Base-by-base conservation (phyloP, 2,329 filamentous ascomycete species). In the Tolypocladium sp. region DNA sequence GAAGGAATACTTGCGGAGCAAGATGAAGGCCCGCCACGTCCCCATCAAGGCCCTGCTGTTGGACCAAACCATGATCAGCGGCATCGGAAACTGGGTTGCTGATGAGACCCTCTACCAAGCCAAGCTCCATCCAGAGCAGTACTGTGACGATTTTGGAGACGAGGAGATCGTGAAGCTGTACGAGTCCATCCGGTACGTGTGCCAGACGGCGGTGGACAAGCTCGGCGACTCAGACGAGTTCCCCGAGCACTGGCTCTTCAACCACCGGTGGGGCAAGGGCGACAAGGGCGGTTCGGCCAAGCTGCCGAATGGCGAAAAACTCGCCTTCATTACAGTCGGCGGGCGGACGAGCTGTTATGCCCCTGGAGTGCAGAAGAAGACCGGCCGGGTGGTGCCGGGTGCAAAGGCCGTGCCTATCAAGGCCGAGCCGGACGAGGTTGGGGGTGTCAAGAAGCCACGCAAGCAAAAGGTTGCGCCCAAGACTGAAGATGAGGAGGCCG, bases 31-130 rank as follows among this genome's bases (percentile, higher is more conserved):
- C 59, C 92, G 93, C 58, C 90, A 85, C 66, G 90, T 97, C 0
- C 92, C 93, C 0, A 83, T 97, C 63, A 97, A 97, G 71, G 90
- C 92, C 0, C 79, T 97, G 25, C 77, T 99, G 15, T 80, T 97
- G 4, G 91, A 97, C 69, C 94, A 99, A 73, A 82, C 85, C 22
- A 89, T 89, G 70, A 89, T 97, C 62, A 94, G 90, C 67, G 94
- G 94, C 9, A 90, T 99, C 62, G 94, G 94, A 0, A 97, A 97
- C 70, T 99, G 93, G 93, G 93, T 99, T 58, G 92, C 88, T 1
- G 94, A 99, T 69, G 94, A 99, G 72, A 87, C 96, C 8, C 78
- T 99, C 57, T 99, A 92, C 68, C 88, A 97, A 65, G 89, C 94
- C 6, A 86, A 83, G 56, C 82, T 97, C 20, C 93, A 99, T 65